phyloP scores from a whole-genome alignment of 1,139 yeast genomes.

The Geotrichum aggregatum region DNA sequence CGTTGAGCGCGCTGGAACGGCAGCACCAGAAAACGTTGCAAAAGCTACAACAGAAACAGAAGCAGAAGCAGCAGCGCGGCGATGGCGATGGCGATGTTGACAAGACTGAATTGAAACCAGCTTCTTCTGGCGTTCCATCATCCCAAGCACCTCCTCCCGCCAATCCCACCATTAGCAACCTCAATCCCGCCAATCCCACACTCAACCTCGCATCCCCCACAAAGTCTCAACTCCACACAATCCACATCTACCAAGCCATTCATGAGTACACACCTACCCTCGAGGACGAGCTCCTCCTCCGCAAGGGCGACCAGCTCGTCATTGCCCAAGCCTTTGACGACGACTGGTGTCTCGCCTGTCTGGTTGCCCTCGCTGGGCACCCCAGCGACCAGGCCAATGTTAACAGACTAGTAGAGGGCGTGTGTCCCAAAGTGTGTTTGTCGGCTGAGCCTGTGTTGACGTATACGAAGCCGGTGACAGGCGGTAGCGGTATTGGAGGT shows the following conservation, averaged over 20 bases:
- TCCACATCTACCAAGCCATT: conserved; percentile 29
- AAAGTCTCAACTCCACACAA: conserved; percentile 9
- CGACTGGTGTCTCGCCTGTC: conserved; percentile 38
- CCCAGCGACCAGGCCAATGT: conserved; percentile 14
- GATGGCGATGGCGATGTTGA: not conserved
- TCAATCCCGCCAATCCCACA: not conserved
- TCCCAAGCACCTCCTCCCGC: conserved; percentile 3
- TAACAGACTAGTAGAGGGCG: conserved; percentile 28
- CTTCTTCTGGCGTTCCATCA: not conserved
- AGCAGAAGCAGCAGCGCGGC: not conserved
- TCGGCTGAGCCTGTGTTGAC: conserved; percentile 14
- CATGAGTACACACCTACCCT: conserved; percentile 34
- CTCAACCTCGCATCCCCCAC: too few relatives aligned
- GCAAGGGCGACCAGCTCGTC: conserved; percentile 33
- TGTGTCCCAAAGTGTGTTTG: conserved; percentile 35
- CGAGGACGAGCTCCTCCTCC: conserved; percentile 38
- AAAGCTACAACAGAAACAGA: conserved; percentile 1
- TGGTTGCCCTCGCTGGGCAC: conserved; percentile 20
- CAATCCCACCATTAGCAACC: not conserved
- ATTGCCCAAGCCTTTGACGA: conserved; percentile 39
- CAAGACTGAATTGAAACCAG: too few relatives aligned
- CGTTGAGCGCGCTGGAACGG: conserved; percentile 1
- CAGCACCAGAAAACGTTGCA: conserved; percentile 8
- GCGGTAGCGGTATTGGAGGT: too few relatives aligned
- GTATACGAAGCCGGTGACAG: conserved; percentile 4